A percentile compares a stretch with the other conserved stretches of the same genome.
phyloP scores from a whole-genome alignment of 1,284 basidiomycete genomes.

The Melampsora americana region DNA sequence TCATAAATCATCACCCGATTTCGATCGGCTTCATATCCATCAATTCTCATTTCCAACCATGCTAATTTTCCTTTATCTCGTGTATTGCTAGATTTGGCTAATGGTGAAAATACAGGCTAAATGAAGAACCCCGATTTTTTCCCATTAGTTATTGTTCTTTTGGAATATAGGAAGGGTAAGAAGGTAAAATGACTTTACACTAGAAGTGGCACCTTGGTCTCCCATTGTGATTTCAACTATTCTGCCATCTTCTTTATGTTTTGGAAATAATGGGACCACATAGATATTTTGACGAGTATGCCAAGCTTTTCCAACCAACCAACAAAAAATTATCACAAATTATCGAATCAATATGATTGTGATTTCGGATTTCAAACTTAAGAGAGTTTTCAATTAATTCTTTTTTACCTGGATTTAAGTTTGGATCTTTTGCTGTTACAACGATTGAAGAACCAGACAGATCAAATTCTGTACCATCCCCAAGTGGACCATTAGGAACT shows the following conservation, averaged over 20 bases:
- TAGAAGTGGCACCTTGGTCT: conserved; percentile 37
- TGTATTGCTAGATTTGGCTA: neutral
- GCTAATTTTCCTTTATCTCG: conserved; percentile 45
- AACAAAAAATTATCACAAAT: too few species aligned
- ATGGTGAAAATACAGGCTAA: conserved; percentile 40
- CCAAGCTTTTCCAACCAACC: conserved; percentile 43
- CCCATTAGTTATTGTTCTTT: neutral
- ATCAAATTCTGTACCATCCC: conserved; percentile 47
- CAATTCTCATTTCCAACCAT: conserved; percentile 50
- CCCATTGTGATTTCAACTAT: conserved; percentile 25
- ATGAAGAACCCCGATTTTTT: neutral
- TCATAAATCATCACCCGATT: conserved; percentile 46
- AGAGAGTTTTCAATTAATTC: neutral
- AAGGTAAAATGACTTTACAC: conserved; percentile 7
- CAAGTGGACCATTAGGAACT: conserved; percentile 48
- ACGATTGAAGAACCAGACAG: conserved; percentile 45
- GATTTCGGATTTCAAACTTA: too few species aligned
- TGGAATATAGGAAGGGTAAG: neutral
- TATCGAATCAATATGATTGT: too few species aligned
- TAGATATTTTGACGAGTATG: conserved; percentile 47
- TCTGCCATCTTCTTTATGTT: conserved; percentile 1
- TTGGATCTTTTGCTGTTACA: conserved; percentile 49
- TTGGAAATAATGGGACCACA: conserved; percentile 32
- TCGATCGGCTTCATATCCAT: conserved; percentile 50
- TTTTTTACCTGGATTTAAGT: conserved; percentile 40